Evolutionary conservation across 345 rosid species (phyloP).

Genomic region (Syzygium aromaticum): DNA sequence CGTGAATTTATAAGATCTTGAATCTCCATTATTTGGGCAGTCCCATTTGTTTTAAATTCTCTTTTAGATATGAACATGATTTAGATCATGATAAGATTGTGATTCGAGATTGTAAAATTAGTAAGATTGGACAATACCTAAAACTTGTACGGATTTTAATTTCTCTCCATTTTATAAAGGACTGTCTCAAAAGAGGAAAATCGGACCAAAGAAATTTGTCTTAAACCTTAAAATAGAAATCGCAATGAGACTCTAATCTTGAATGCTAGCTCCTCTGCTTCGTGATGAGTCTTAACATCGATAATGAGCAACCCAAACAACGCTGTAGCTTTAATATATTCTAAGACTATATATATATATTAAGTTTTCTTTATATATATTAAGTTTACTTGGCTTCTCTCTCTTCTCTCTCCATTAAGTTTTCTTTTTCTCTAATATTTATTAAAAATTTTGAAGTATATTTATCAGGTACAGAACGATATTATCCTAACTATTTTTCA

Average conservation of each 20-base stretch:
- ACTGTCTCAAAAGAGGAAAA: background rate
- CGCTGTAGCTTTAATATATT: too few relatives aligned
- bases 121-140: background rate
- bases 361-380: too few relatives aligned
- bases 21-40: background rate
- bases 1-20: background rate
- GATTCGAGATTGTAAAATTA: background rate
- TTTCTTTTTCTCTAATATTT: too few relatives aligned
- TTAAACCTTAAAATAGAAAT: too few relatives aligned
- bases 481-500: too few relatives aligned
- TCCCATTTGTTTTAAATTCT: background rate
- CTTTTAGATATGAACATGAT: background rate
- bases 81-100: background rate
- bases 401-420: too few relatives aligned
- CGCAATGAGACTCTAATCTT: background rate
- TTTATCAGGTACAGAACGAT: too few relatives aligned
- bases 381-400: too few relatives aligned
- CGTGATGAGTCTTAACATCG: background rate
- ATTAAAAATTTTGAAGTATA: too few relatives aligned
- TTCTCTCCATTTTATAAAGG: background rate
- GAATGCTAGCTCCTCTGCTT: background rate
- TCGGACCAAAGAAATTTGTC: background rate
- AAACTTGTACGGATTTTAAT: too few relatives aligned
- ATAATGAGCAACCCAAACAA: background rate
- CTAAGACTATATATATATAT: too few relatives aligned